Base-by-base conservation (phyloP, 768 basidiomycete species). In the Leccinum aurantiacum region DNA sequence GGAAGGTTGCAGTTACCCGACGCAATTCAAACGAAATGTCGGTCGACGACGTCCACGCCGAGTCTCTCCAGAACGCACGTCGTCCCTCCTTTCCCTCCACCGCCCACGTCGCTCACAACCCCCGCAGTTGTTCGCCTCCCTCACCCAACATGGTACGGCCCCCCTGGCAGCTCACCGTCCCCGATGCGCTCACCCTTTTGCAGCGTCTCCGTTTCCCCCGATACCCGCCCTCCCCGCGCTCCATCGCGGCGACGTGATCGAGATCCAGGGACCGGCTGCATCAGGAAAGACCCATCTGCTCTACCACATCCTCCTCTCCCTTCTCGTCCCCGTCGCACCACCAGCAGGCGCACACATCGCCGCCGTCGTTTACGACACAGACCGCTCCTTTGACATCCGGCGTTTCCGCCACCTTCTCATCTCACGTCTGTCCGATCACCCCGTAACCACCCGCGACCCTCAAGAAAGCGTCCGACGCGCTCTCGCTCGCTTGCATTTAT, bases 261-360 rank as follows among this genome's bases (percentile, higher is more conserved):
- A 91, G 72, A 78, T 95, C 22, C 88, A 92, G 72, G 92, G 92
- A 2, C 82, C 86, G 2, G 77, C 91, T 4, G 81, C 79, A 27
- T 85, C 87, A 6, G 92, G 90, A 29, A 95, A 94, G 75, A 87
- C 89, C 2, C 88, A 89, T 63, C 75, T 95, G n/a, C 73, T 92
- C 27, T 88, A 88, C 68, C 80, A 83, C 68, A 71, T 91, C 53
- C 70, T 90, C 27, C 73, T 84, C 13, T 79, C 77, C 22, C 85
- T 88, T 64, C 76, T 91, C 57, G 71, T 84, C 11, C 89, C 90
- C 22, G 57, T 53, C 56, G 14, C 75, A 61, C 53, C 65, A 41
- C 71, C 68, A 29, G 59, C 75, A 38, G 50, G 56, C 13, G 59
- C 85, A n/a, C 81, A 77, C 48, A 87, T 85, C 69, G 79, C 79